phyloP scores from a whole-genome alignment of 768 basidiomycete species.

The Butyriboletus loyo region DNA sequence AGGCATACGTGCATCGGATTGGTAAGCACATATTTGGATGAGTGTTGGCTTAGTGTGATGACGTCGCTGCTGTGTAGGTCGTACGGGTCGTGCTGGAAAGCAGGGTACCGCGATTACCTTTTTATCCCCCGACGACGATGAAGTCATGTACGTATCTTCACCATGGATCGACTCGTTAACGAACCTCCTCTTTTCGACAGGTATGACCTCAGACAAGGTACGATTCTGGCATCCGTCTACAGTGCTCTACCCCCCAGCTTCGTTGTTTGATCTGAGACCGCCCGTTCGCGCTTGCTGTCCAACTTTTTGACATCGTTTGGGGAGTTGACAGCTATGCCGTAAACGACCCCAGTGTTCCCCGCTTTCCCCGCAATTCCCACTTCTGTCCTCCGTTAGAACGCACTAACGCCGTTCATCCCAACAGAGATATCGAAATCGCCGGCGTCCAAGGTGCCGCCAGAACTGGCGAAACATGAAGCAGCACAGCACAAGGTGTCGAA shows the following conservation, averaged over 20 bases:
- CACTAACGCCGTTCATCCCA: slow-evolving; percentile 15
- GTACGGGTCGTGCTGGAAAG: slow-evolving; percentile 98
- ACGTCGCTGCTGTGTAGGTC: slow-evolving; percentile 49
- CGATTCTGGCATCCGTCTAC: slow-evolving; percentile 11
- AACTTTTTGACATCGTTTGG: not conserved
- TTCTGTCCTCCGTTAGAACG: not conserved
- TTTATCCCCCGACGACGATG: slow-evolving; percentile 92
- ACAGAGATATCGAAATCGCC: slow-evolving; percentile 93
- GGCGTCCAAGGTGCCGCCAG: slow-evolving; percentile 82
- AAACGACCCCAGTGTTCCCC: not conserved
- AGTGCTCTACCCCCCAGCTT: not conserved
- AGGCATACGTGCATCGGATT: slow-evolving; percentile 97
- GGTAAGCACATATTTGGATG: slow-evolving; percentile 49
- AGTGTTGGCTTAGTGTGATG: not conserved
- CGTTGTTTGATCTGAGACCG: too few relatives aligned
- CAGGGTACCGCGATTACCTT: slow-evolving; percentile 92
- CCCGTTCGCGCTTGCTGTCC: not conserved
- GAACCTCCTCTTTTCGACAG: slow-evolving; percentile 36
- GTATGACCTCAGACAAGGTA: slow-evolving; percentile 95
- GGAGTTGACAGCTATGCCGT: slow-evolving; percentile 4
- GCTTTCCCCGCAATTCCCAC: slow-evolving; percentile 13
- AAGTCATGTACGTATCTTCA: slow-evolving; percentile 77
- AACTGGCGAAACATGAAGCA: slow-evolving; percentile 87
- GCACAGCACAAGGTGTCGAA: slow-evolving; percentile 88
- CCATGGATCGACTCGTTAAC: not conserved